Conservation (phyloP, 257 asterid species). For the Solanum commersonii region DNA sequence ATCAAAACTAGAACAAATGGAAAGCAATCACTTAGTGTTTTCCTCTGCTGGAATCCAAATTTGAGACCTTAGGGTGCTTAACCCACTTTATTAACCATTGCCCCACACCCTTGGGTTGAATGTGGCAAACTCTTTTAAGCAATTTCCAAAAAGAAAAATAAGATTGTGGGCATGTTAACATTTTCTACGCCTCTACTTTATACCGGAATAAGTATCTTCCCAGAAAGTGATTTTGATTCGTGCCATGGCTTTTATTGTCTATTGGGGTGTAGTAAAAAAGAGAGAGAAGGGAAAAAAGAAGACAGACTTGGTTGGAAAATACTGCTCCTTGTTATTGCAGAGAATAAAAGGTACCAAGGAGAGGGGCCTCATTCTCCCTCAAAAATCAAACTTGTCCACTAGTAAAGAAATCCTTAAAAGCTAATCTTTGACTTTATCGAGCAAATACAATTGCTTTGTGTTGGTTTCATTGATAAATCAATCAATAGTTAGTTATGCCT, state of each 20-base stretch:
- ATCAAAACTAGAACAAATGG: background rate
- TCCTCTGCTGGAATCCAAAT: background rate
- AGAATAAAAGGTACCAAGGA: background rate
- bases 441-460: background rate
- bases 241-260: background rate
- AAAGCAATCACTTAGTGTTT: background rate
- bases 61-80: background rate
- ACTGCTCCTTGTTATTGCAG: background rate
- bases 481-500: background rate
- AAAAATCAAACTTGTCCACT: constrained; percentile 3
- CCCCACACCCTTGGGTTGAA: background rate
- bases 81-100: background rate
- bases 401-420: background rate
- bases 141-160: background rate
- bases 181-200: constrained; percentile 9
- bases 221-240: constrained; percentile 2
- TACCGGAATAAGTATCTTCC: constrained; percentile 8
- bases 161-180: background rate
- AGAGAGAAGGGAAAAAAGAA: background rate
- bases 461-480: background rate
- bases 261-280: background rate
- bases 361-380: constrained; percentile 1
- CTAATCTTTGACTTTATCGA: background rate
- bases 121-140: background rate
- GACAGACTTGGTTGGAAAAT: background rate